A percentile compares a stretch with the other conserved stretches of the same genome.
phyloP scores from a whole-genome alignment of 106 monocot genomes.

The Hemerocallis citrina region DNA sequence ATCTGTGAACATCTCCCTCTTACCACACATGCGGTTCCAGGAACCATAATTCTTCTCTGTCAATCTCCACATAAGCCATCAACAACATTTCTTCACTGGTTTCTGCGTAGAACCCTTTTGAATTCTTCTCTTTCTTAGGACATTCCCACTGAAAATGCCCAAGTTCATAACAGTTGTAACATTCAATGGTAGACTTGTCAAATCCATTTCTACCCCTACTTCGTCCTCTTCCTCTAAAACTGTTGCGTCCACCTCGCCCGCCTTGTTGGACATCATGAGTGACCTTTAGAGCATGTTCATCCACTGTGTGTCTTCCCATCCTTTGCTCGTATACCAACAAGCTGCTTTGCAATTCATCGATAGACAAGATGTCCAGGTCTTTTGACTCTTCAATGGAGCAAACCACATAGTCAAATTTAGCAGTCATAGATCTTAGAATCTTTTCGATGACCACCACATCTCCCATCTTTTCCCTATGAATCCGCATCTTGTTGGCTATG shows the following conservation, averaged over 20 bases:
- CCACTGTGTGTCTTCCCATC: neutral
- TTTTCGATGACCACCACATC: neutral
- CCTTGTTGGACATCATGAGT: neutral
- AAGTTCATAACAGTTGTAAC: neutral
- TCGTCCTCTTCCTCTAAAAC: too few relatives aligned
- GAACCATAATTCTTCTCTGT: neutral
- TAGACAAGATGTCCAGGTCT: neutral
- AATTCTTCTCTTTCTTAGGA: neutral
- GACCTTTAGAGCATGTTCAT: neutral
- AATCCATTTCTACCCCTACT: neutral
- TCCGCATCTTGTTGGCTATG: neutral
- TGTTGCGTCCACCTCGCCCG: neutral
- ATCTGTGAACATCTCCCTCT: neutral
- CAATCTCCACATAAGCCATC: neutral
- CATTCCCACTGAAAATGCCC: neutral
- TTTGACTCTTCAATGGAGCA: conserved; percentile 1
- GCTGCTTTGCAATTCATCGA: neutral
- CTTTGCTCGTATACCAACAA: neutral
- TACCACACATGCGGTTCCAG: neutral
- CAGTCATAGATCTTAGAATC: neutral
- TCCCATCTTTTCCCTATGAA: neutral
- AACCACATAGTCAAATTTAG: neutral
- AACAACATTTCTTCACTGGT: neutral
- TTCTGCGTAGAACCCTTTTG: neutral
- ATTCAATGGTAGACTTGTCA: neutral